phyloP scores from a whole-genome alignment of 208 protist species.

The Crithidia bombi region DNA sequence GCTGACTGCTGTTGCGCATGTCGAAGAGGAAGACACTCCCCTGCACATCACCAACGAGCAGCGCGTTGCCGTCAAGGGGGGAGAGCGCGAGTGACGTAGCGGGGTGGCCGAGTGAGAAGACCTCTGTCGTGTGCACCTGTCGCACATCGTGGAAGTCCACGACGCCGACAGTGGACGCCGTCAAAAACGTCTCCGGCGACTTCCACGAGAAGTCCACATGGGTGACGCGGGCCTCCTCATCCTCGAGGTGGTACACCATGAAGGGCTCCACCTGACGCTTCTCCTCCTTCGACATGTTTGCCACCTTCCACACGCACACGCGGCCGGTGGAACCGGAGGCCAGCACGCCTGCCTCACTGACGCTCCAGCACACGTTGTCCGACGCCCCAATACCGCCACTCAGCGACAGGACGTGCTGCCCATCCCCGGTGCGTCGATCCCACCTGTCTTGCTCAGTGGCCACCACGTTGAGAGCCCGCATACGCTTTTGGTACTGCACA shows the following conservation, averaged over 20 bases:
- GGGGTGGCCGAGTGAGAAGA: constrained; percentile 51
- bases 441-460: constrained; percentile 83
- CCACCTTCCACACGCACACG: constrained; percentile 80
- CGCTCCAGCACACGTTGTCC: constrained; percentile 84
- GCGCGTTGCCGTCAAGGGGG: constrained; percentile 53
- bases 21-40: constrained; percentile 77
- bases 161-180: constrained; percentile 47
- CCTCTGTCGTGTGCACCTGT: constrained; percentile 32
- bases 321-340: constrained; percentile 63
- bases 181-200: constrained; percentile 49
- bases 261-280: constrained; percentile 51
- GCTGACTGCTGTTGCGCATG: constrained; percentile 55
- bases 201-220: constrained; percentile 73
- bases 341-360: constrained; percentile 55
- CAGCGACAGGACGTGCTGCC: constrained; percentile 86
- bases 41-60: constrained; percentile 63
- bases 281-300: constrained; percentile 72
- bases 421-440: constrained; percentile 75
- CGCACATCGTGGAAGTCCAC: constrained; percentile 68
- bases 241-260: constrained; percentile 47
- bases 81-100: constrained; percentile 57
- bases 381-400: constrained; percentile 54
- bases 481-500: constrained; percentile 71
- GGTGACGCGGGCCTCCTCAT: constrained; percentile 59
- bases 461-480: constrained; percentile 75